Conservation (phyloP, 2,329 filamentous ascomycete species). For the Nemania serpens region DNA sequence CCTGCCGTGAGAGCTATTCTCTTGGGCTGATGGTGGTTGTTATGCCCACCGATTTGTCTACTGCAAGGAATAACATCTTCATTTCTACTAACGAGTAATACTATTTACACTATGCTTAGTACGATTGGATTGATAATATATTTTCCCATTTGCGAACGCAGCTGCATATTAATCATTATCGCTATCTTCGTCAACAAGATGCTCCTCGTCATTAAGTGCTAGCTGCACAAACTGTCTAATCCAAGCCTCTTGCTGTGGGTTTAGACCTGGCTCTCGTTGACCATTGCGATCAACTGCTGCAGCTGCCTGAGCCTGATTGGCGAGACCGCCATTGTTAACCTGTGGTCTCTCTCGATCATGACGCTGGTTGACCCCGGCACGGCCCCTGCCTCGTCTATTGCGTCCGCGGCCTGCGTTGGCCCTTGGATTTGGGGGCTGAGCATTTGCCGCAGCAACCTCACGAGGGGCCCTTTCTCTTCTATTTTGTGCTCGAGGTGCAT, state of each 20-base stretch:
- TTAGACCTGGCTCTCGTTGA: slow-evolving; percentile 40
- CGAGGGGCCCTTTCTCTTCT: slow-evolving; percentile 34
- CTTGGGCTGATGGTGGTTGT: too few relatives aligned
- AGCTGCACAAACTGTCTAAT: slow-evolving; percentile 59
- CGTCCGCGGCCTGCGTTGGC: slow-evolving; percentile 39
- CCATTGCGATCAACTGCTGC: slow-evolving; percentile 29
- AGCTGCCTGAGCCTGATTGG: slow-evolving; percentile 27
- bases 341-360: slow-evolving; percentile 33
- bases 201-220: slow-evolving; percentile 58
- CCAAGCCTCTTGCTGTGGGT: slow-evolving; percentile 57
- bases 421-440: slow-evolving; percentile 30
- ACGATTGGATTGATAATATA: slow-evolving; percentile 20
- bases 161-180: slow-evolving; percentile 40
- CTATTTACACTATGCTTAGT: neutral
- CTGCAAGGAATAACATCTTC: too few relatives aligned
- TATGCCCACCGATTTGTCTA: too few relatives aligned
- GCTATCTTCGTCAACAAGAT: slow-evolving; percentile 50
- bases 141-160: neutral
- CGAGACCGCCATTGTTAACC: slow-evolving; percentile 7
- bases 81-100: too few relatives aligned
- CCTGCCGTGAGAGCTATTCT: too few relatives aligned
- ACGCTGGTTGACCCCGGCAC: slow-evolving; percentile 31
- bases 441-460: slow-evolving; percentile 25
- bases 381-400: slow-evolving; percentile 38
- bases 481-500: slow-evolving; percentile 36